Conservation (phyloP, 2,329 filamentous ascomycete species). For the Sordariomycetes sp. region DNA sequence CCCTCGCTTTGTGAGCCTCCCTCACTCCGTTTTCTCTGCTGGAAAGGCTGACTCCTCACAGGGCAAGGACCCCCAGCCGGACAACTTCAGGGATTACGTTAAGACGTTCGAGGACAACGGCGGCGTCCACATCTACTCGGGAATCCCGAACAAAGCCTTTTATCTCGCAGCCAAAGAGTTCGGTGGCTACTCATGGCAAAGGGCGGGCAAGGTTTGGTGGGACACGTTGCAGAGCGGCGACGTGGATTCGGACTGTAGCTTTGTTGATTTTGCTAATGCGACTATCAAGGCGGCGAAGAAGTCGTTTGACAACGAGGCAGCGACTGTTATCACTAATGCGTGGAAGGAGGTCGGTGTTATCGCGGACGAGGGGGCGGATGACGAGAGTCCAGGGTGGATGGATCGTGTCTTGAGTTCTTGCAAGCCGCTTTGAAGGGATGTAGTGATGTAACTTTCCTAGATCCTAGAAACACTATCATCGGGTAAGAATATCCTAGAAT, state of each 20-base stretch:
- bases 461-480: not conserved
- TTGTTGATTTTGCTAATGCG: conserved; percentile 33
- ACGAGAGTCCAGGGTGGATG: not conserved
- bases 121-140: conserved; percentile 15
- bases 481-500: not conserved
- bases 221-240: conserved; percentile 29
- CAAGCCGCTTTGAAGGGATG: not conserved
- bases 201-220: conserved; percentile 16
- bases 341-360: conserved; percentile 34
- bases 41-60: conserved; percentile 8
- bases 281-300: conserved; percentile 31
- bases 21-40: not conserved
- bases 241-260: conserved; percentile 25
- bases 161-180: not conserved
- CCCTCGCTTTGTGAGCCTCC: conserved; percentile 27
- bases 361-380: not conserved
- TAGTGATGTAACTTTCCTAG: not conserved
- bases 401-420: not conserved
- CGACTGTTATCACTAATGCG: conserved; percentile 28
- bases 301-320: conserved; percentile 24
- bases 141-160: conserved; percentile 4
- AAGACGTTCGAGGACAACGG: conserved; percentile 30
- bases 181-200: conserved; percentile 4
- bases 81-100: conserved; percentile 29
- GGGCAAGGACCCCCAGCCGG: conserved; percentile 39